A percentile compares a stretch with the other conserved stretches of the same genome.
These are phyloP conservation scores for Didymella pinodella DNA, from an alignment of 2,329 filamentous ascomycete genomes.

Conservation along the genomic window DNA sequence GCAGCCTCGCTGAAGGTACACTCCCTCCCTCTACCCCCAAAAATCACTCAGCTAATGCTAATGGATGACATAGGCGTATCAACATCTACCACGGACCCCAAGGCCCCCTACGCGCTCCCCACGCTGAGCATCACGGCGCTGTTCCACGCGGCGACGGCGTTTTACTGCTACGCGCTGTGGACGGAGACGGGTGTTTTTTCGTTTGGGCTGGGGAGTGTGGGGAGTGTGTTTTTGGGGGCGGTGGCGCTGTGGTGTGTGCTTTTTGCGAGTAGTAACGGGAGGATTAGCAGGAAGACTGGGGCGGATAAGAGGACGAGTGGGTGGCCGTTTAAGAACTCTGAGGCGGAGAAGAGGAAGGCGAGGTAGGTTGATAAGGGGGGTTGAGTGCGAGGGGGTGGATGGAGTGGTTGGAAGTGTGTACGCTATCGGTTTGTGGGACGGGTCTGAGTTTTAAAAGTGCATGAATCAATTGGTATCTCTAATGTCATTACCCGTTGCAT, in stretches of 20 bases:
- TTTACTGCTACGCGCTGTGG: constrained; percentile 71
- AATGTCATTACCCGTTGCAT: background rate
- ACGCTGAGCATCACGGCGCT: constrained; percentile 70
- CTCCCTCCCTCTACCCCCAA: background rate
- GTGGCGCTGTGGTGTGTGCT: constrained; percentile 71
- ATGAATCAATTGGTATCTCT: background rate
- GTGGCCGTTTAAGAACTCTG: constrained; percentile 70
- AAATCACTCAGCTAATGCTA: background rate
- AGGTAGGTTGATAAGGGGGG: constrained; percentile 24
- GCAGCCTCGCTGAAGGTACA: constrained; percentile 51
- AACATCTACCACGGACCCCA: constrained; percentile 48
- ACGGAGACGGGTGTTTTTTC: constrained; percentile 62
- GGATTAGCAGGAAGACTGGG: constrained; percentile 69
- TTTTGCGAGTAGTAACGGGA: constrained; percentile 64
- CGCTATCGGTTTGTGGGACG: background rate
- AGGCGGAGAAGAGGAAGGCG: constrained; percentile 62
- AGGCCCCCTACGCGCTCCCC: constrained; percentile 64
- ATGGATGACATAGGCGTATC: constrained; percentile 37
- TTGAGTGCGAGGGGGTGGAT: background rate
- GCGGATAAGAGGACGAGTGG: constrained; percentile 72
- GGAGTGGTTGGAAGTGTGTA: background rate
- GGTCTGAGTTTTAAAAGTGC: background rate
- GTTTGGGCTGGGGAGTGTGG: constrained; percentile 67
- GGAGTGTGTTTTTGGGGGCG: constrained; percentile 64
- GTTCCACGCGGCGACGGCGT: constrained; percentile 68